phyloP scores from a whole-genome alignment of 2,329 filamentous ascomycete species.

The Graphilbum sp. region DNA sequence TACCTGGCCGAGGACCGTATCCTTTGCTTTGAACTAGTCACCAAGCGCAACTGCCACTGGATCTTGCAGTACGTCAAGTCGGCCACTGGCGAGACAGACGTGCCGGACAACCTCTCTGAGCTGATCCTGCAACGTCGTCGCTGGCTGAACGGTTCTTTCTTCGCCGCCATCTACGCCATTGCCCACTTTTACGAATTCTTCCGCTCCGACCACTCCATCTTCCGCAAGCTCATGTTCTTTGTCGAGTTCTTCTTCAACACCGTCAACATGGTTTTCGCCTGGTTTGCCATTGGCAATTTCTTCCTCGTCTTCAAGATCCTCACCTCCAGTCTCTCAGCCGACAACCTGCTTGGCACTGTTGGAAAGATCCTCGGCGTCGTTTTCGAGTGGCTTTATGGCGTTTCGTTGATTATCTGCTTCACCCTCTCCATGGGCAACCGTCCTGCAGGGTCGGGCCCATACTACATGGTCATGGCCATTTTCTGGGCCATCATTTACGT shows the following conservation, averaged over 20 bases:
- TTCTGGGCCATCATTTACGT: conserved; percentile 96
- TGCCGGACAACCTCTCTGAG: conserved; percentile 85
- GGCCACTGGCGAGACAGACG: conserved; percentile 89
- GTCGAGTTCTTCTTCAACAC: conserved; percentile 91
- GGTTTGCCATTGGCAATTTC: conserved; percentile 98
- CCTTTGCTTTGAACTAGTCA: conserved; percentile 93
- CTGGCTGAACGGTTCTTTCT: conserved; percentile 98
- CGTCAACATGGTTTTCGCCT: conserved; percentile 93
- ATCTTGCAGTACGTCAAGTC: conserved; percentile 97
- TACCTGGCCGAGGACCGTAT: conserved; percentile 98
- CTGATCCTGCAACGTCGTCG: conserved; percentile 89
- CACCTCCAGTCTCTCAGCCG: conserved; percentile 63
- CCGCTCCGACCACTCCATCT: conserved; percentile 73
- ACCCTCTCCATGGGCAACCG: conserved; percentile 88
- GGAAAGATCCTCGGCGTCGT: conserved; percentile 73
- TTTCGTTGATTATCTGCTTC: conserved; percentile 84
- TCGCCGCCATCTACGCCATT: conserved; percentile 88
- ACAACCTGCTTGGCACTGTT: conserved; percentile 53
- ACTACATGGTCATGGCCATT: conserved; percentile 95
- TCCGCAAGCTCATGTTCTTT: conserved; percentile 80
- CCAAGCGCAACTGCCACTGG: conserved; percentile 95
- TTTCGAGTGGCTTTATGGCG: conserved; percentile 93
- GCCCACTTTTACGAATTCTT: conserved; percentile 94
- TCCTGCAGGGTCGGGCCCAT: conserved; percentile 80
- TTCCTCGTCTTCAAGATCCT: conserved; percentile 97